These are phyloP conservation scores for Tolypocladium ovalisporum DNA, from an alignment of 2,329 filamentous ascomycete genomes.

Conservation along the genomic window DNA sequence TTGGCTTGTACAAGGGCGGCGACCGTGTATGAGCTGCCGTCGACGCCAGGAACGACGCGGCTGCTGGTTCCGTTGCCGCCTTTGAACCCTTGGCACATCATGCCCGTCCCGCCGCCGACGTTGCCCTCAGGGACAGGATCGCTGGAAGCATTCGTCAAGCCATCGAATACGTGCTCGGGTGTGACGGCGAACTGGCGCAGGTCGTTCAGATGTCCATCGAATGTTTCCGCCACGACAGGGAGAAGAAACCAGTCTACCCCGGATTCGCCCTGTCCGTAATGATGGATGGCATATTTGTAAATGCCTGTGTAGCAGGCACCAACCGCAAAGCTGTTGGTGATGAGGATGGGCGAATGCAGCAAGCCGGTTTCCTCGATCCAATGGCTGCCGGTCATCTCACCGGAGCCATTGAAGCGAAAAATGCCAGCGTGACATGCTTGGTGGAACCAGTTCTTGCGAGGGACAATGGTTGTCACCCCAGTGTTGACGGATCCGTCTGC, in stretches of 20 bases:
- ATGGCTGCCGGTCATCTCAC: conserved; percentile 50
- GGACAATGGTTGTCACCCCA: background rate
- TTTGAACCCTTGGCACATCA: conserved; percentile 56
- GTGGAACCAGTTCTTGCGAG: background rate
- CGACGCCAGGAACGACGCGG: conserved; percentile 29
- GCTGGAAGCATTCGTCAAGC: conserved; percentile 38
- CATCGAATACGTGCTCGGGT: conserved; percentile 39
- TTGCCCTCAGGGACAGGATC: conserved; percentile 49
- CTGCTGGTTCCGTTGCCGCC: conserved; percentile 55
- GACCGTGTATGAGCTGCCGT: conserved; percentile 38
- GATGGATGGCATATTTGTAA: conserved; percentile 40
- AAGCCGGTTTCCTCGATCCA: conserved; percentile 53
- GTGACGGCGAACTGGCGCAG: conserved; percentile 42
- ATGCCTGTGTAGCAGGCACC: conserved; percentile 49
- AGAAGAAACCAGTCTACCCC: conserved; percentile 41
- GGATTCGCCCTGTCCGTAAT: conserved; percentile 29
- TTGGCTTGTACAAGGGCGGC: conserved; percentile 55
- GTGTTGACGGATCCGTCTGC: background rate
- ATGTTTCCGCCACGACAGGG: conserved; percentile 52
- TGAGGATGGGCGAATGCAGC: conserved; percentile 45
- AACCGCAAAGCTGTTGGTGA: conserved; percentile 48
- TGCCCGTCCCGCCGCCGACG: conserved; percentile 54
- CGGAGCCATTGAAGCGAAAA: conserved; percentile 43
- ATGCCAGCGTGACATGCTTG: background rate
- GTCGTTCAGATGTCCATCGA: conserved; percentile 51